Conservation (phyloP, 2,329 filamentous ascomycete genomes). For the Sporothrix euskadiensis region DNA sequence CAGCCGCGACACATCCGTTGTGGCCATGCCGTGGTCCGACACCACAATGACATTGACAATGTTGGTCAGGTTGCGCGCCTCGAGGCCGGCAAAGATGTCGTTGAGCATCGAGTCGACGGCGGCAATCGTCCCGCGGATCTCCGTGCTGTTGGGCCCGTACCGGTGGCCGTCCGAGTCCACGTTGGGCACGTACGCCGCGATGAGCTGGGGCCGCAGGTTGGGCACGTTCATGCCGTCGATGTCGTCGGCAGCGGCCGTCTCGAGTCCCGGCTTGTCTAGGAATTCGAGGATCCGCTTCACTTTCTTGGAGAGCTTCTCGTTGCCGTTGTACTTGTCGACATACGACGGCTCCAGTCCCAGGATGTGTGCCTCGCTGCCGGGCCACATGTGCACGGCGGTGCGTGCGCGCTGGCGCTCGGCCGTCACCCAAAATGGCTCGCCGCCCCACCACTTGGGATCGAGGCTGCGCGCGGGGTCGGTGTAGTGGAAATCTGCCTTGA, state of each 20-base stretch:
- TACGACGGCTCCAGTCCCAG: conserved; percentile 72
- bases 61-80: conserved; percentile 77
- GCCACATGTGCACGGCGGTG: conserved; percentile 97
- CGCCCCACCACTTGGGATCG: conserved; percentile 90
- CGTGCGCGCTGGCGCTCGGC: conserved; percentile 79
- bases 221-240: conserved; percentile 36
- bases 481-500: conserved; percentile 82
- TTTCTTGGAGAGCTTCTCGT: conserved; percentile 73
- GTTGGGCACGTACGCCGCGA: conserved; percentile 91
- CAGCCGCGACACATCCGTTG: conserved; percentile 75
- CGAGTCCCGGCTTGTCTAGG: conserved; percentile 76
- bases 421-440: conserved; percentile 91
- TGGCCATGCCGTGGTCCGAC: conserved; percentile 97
- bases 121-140: conserved; percentile 75
- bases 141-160: conserved; percentile 92
- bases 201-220: conserved; percentile 77
- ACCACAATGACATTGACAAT: conserved; percentile 96
- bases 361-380: conserved; percentile 87
- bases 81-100: conserved; percentile 71
- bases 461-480: conserved; percentile 74
- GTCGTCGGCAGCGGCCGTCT: conserved; percentile 53
- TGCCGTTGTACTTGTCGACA: conserved; percentile 80
- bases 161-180: conserved; percentile 85
- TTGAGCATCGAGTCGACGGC: conserved; percentile 83
- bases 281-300: conserved; percentile 77